Percentiles rank a stretch among this genome's conserved stretches.
Evolutionary conservation across 2,329 filamentous ascomycete genomes (phyloP).

Genomic region (Hypoxylon sp.): DNA sequence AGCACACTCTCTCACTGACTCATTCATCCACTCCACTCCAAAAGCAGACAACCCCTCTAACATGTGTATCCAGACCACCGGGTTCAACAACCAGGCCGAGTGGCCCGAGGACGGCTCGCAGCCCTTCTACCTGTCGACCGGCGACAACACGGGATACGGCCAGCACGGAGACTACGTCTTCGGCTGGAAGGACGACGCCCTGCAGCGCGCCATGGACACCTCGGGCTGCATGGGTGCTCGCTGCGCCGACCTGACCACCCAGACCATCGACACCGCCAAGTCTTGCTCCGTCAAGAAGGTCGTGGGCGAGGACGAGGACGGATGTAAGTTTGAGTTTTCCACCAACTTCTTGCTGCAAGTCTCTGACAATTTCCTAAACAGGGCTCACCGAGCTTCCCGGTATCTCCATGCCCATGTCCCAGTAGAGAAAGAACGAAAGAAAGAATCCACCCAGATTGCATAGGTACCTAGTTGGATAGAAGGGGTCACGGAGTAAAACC

Average conservation of each 20-base stretch:
- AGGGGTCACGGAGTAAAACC: too few relatives aligned
- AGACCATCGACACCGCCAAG: conserved; percentile 46
- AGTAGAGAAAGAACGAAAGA: too few relatives aligned
- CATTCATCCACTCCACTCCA: too few relatives aligned
- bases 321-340: conserved; percentile 46
- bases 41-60: too few relatives aligned
- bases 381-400: conserved; percentile 44
- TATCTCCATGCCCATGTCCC: conserved; percentile 40
- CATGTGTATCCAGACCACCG: too few relatives aligned
- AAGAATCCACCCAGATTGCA: too few relatives aligned
- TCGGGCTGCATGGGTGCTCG: conserved; percentile 54
- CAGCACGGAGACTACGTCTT: conserved; percentile 54
- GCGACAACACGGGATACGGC: conserved; percentile 52
- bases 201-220: conserved; percentile 49
- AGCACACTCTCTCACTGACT: too few relatives aligned
- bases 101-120: conserved; percentile 52
- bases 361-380: conserved; percentile 25
- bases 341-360: background rate
- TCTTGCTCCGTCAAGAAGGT: conserved; percentile 45
- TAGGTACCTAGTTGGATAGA: too few relatives aligned
- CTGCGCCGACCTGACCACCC: conserved; percentile 47
- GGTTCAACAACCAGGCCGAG: conserved; percentile 49
- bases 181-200: conserved; percentile 41
- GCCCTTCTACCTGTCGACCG: conserved; percentile 49
- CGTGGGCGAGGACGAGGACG: conserved; percentile 48